Evolutionary conservation across 2,329 filamentous ascomycete species (phyloP).

Genomic region (Zasmidium cellare): DNA sequence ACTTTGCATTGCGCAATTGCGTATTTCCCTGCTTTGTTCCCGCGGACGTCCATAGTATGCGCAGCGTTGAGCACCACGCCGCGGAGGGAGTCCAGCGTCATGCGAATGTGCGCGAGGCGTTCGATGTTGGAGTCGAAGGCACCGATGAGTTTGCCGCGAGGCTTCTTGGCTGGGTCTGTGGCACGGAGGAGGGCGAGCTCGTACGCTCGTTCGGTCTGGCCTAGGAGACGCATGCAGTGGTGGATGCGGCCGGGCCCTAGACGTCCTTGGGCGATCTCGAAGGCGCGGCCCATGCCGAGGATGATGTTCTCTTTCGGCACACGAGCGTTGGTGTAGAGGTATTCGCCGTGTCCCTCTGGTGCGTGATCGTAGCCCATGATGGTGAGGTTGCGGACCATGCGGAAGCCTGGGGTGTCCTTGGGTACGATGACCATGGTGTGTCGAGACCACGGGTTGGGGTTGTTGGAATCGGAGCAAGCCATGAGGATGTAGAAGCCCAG

Average conservation of each 20-base stretch:
- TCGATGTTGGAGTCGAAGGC: constrained; percentile 92
- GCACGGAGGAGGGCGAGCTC: constrained; percentile 92
- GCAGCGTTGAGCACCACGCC: constrained; percentile 89
- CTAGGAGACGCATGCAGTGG: constrained; percentile 92
- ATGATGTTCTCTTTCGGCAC: constrained; percentile 81
- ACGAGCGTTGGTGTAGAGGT: constrained; percentile 82
- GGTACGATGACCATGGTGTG: constrained; percentile 94
- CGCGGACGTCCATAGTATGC: constrained; percentile 83
- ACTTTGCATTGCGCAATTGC: constrained; percentile 95
- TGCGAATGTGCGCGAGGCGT: constrained; percentile 84
- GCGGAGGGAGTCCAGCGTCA: constrained; percentile 89
- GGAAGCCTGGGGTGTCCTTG: constrained; percentile 77
- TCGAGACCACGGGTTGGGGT: constrained; percentile 78
- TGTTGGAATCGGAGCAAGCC: constrained; percentile 79
- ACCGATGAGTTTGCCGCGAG: constrained; percentile 80
- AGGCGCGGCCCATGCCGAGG: constrained; percentile 89
- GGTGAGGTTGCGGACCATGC: constrained; percentile 84
- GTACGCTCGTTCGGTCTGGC: constrained; percentile 80
- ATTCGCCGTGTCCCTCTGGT: constrained; percentile 91
- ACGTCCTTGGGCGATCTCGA: constrained; percentile 95
- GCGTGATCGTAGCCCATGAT: constrained; percentile 97
- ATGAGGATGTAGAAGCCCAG: constrained; percentile 93
- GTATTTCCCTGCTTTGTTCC: constrained; percentile 82
- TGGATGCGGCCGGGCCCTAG: constrained; percentile 95
- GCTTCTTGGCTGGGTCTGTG: constrained; percentile 85